Conservation (phyloP, 345 rosid species). For the Populus tremula region DNA sequence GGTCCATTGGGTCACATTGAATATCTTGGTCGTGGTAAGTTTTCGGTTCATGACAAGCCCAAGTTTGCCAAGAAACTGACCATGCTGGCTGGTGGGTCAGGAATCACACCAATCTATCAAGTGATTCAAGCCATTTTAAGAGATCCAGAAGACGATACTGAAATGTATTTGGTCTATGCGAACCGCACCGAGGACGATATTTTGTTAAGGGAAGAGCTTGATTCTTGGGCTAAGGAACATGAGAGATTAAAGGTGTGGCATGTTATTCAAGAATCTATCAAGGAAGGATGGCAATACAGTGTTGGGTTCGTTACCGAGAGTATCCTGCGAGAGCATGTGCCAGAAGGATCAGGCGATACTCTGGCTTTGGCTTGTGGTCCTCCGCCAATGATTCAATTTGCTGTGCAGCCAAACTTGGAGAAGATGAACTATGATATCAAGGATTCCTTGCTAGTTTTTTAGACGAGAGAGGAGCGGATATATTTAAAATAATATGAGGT, state of each 20-base stretch:
- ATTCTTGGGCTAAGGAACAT: slow-evolving; percentile 63
- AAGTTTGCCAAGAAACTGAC: slow-evolving; percentile 74
- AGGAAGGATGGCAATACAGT: slow-evolving; percentile 82
- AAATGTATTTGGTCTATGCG: slow-evolving; percentile 79
- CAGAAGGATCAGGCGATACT: slow-evolving; percentile 51
- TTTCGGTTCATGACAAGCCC: slow-evolving; percentile 69
- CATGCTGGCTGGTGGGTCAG: slow-evolving; percentile 94
- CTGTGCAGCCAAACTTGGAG: slow-evolving; percentile 88
- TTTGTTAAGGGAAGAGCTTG: slow-evolving; percentile 71
- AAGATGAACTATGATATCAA: slow-evolving; percentile 76
- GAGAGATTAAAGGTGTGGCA: slow-evolving; percentile 82
- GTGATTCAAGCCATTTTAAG: slow-evolving; percentile 66
- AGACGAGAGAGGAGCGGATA: neutral
- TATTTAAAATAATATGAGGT: neutral
- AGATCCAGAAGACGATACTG: slow-evolving; percentile 76
- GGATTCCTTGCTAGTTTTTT: slow-evolving; percentile 67
- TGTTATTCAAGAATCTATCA: slow-evolving; percentile 52
- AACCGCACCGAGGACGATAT: slow-evolving; percentile 88
- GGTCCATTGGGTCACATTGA: slow-evolving; percentile 91
- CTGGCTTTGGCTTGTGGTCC: slow-evolving; percentile 89
- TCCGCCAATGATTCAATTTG: slow-evolving; percentile 93
- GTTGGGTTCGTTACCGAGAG: slow-evolving; percentile 63
- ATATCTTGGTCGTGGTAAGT: slow-evolving; percentile 67
- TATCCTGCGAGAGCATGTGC: slow-evolving; percentile 64
- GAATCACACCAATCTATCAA: slow-evolving; percentile 87